Evolutionary conservation across 352 stramenopile species (phyloP), one percentile per base, ranked within the genome.

Genomic region (Globisporangium sylvaticum): DNA sequence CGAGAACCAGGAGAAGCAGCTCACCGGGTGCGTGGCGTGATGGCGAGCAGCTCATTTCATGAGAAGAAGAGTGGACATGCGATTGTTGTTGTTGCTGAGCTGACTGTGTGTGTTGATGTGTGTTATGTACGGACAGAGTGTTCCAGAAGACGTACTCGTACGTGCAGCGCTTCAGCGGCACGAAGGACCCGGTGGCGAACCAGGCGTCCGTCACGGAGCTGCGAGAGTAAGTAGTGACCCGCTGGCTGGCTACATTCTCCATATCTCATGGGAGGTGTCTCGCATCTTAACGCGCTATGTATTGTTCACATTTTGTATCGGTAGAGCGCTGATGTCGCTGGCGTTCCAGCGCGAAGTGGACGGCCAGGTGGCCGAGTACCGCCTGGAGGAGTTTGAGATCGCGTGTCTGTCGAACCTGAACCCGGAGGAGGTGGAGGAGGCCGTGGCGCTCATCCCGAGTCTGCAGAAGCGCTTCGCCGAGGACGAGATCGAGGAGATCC

Each of bases 111-210:
- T 6, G 27, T 34, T 53, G 25, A 57, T 52, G 32, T 67, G 24
- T 55, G 37, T 20, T 34, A 9, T 68, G 46, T 18, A 24, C 50
- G 10, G 70, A 15, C 31, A 94, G 86, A 65, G 88, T 97, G 24
- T 97, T 97, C 70, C 87, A 96, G 72, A 95, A 96, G 80, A 97
- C 89, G 37, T 95, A 96, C 68, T 94, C 89, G 65, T 97, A 97
- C 59, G 89, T 96, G 64, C 89, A 96, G 72, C 85, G 89, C 54
- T 97, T 97, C 68, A 96, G 88, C 52, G 88, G 89, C 60, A 97
- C 89, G n/a, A 96, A 96, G 68, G 88, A 97, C 64, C 89, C 89
- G 0, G 87, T 97, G n/a, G 77, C 87, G 48, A 97, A 97, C 73
- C 89, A 97, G 78, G 86, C 87, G 60, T 94, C 85, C 4, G 89